phyloP scores from a whole-genome alignment of 805 yeast species.

The Kodamaea kaohsiungensis region DNA sequence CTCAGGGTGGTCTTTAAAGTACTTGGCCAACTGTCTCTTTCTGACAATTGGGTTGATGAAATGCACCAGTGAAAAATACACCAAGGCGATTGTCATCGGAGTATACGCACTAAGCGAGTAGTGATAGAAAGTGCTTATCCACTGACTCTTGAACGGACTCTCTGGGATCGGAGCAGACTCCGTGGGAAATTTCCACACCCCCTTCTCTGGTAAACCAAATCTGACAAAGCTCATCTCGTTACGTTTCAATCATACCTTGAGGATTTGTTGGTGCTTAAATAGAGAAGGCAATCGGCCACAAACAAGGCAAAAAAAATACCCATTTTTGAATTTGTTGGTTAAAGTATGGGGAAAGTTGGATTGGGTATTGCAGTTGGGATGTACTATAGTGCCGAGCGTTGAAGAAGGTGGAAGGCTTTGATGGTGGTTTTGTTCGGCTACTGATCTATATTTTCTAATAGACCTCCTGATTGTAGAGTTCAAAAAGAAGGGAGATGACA shows the following conservation, averaged over 20 bases:
- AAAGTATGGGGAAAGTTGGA: not conserved
- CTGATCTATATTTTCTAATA: too few relatives aligned
- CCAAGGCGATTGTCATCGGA: slow-evolving; percentile 57
- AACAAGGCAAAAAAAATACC: not conserved
- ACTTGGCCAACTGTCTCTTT: slow-evolving; percentile 45
- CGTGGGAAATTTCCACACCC: slow-evolving; percentile 33
- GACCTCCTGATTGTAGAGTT: too few relatives aligned
- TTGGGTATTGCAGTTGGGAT: not conserved
- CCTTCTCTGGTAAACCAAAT: slow-evolving; percentile 37
- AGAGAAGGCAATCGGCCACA: too few relatives aligned
- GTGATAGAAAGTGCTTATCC: slow-evolving; percentile 37
- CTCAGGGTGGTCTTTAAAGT: slow-evolving; percentile 21
- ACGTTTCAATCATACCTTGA: not conserved
- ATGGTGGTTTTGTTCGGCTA: not conserved
- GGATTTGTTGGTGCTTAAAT: not conserved
- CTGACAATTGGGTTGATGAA: slow-evolving; percentile 47
- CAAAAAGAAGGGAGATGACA: too few relatives aligned
- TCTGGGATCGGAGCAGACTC: slow-evolving; percentile 32
- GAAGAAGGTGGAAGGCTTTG: not conserved
- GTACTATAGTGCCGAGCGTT: not conserved
- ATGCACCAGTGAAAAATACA: slow-evolving; percentile 62
- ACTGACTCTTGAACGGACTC: slow-evolving; percentile 33
- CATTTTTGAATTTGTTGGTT: not conserved
- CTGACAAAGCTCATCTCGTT: slow-evolving; percentile 20
- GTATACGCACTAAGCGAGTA: slow-evolving; percentile 49